Evolutionary conservation across 208 protist species (phyloP).

Genomic region (Trypanosoma scelopori): DNA sequence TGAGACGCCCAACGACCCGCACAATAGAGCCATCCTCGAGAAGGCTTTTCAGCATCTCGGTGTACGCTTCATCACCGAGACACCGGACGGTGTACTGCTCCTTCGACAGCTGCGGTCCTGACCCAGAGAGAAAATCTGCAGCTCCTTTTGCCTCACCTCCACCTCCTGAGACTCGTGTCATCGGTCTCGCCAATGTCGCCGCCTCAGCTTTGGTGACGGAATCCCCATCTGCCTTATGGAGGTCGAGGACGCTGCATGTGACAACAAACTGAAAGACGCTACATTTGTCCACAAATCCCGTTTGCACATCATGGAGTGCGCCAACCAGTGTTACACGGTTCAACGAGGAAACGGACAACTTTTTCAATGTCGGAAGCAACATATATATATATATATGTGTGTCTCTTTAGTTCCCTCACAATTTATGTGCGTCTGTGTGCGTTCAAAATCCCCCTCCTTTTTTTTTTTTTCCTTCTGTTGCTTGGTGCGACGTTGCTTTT

Average conservation of each 20-base stretch:
- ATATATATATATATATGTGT: too few relatives aligned
- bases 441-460: too few relatives aligned
- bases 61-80: constrained; percentile 31
- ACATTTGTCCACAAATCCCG: constrained; percentile 24
- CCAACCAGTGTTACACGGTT: constrained; percentile 39
- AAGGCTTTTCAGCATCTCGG: constrained; percentile 18
- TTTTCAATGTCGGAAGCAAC: constrained; percentile 12
- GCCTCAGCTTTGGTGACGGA: neutral
- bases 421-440: too few relatives aligned
- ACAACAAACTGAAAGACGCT: constrained; percentile 45
- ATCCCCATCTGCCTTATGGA: neutral
- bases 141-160: neutral
- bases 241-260: constrained; percentile 21
- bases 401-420: neutral
- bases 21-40: constrained; percentile 34
- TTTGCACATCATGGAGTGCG: constrained; percentile 40
- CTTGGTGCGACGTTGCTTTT: too few relatives aligned
- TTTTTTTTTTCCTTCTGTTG: too few relatives aligned
- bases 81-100: constrained; percentile 44
- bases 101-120: constrained; percentile 7
- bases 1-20: constrained; percentile 27
- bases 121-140: neutral
- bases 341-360: constrained; percentile 13
- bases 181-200: too few relatives aligned
- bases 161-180: neutral